Evolutionary conservation across 306 rosid species (phyloP), one percentile per base, ranked within the genome.

Genomic region (Hylodesmum podocarpum): DNA sequence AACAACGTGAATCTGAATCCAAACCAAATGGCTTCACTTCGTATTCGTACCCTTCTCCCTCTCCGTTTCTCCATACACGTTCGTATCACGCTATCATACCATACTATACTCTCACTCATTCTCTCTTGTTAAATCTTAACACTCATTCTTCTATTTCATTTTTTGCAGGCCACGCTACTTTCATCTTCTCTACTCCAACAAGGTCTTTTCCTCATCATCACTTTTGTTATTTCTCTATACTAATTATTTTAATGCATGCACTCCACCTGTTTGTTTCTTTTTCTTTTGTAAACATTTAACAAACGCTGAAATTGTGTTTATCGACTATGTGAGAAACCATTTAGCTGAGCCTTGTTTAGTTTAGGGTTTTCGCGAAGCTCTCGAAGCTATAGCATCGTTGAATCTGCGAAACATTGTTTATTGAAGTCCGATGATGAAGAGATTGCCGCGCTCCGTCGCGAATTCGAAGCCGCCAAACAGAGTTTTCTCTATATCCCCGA

Each of bases 391-490:
- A 72, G 83, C 44, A 61, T 28, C 19, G 44, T 80, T 65, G 72
- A 80, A 55, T 54, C 89, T 3, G n/a, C 74, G 11, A 66, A 84
- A 27, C 81, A 67, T 19, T 29, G 69, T 46, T 24, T 54, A 1
- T 65, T 72, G 81, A 85, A 77, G 33, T 36, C 83, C 14, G 85
- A 61, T 11, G 87, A 85, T 2, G 89, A 83, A 31, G 97, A 89
- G 83, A 80, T 90, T 12, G 63, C 36, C 37, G 75, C 59, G 63
- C 86, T 95, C 81, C 89, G 95, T 36, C 83, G 74, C 15, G 90
- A 88, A 73, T 92, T 90, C 40, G 87, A 88, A 75, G 86, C 84
- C 19, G 93, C 90, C 1, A 95, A 91, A 80, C 84, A 50, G 82
- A 78, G 86, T 79, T 92, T 92, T 81, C 79, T 74, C 79, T 81